Evolutionary conservation across 257 asterid genomes (phyloP).

Genomic region (Capsicum pubescens): DNA sequence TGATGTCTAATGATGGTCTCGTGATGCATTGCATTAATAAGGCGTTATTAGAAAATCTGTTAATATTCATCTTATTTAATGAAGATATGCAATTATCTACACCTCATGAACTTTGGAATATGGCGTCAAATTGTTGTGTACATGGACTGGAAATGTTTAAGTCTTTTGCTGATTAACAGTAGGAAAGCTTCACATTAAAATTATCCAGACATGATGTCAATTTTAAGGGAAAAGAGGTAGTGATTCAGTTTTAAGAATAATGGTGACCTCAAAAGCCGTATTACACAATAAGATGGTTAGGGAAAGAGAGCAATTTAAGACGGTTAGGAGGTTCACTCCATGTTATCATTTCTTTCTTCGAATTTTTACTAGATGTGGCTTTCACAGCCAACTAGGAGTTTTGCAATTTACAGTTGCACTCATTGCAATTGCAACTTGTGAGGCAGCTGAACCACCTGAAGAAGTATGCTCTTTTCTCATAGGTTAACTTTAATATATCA

Average conservation of each 20-base stretch:
- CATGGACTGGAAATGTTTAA: neutral
- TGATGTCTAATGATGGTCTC: neutral
- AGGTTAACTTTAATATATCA: slow-evolving; percentile 12
- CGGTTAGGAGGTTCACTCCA: neutral
- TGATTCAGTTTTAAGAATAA: slow-evolving; percentile 12
- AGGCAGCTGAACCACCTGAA: slow-evolving; percentile 21
- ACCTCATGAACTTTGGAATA: slow-evolving; percentile 19
- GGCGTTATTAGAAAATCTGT: neutral
- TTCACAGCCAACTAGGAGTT: neutral
- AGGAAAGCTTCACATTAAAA: slow-evolving; percentile 13
- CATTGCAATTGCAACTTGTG: slow-evolving; percentile 16
- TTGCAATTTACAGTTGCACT: slow-evolving; percentile 15
- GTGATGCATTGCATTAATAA: neutral
- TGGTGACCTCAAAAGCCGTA: neutral
- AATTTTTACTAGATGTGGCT: neutral
- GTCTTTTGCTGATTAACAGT: slow-evolving; percentile 8
- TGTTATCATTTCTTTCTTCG: slow-evolving; percentile 10
- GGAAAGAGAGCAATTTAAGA: slow-evolving; percentile 8
- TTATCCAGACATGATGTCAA: neutral
- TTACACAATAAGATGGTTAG: neutral
- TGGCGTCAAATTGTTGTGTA: neutral
- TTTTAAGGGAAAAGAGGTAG: neutral
- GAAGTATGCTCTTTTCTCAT: neutral
- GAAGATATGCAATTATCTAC: neutral
- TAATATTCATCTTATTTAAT: neutral